Evolutionary conservation across 2,329 filamentous ascomycete species (phyloP).

Genomic region (Xylariales sp.): DNA sequence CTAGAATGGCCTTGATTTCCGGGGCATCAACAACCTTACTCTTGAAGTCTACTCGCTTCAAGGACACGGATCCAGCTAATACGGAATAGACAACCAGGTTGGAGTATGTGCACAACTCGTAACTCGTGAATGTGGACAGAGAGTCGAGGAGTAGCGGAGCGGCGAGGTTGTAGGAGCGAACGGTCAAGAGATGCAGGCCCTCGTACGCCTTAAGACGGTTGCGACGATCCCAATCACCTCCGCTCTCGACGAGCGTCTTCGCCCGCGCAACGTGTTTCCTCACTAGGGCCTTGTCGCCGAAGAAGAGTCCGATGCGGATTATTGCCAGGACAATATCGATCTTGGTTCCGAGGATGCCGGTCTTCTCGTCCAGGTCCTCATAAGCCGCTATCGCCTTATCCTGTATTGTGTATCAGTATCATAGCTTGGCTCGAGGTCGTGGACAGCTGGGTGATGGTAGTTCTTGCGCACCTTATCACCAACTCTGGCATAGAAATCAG

Average conservation of each 20-base stretch:
- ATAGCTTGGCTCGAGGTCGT: neutral
- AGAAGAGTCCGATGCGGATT: conserved; percentile 93
- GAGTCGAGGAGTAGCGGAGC: conserved; percentile 94
- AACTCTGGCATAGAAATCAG: conserved; percentile 92
- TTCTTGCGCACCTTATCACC: conserved; percentile 77
- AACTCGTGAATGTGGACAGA: conserved; percentile 95
- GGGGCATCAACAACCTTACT: conserved; percentile 97
- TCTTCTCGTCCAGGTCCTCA: conserved; percentile 94
- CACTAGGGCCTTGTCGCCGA: conserved; percentile 84
- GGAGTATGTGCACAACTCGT: conserved; percentile 96
- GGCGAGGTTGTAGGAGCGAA: conserved; percentile 83
- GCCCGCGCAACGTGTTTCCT: conserved; percentile 93
- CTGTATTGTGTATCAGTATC: conserved; percentile 39
- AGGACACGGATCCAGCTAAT: conserved; percentile 85
- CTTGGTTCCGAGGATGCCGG: conserved; percentile 92
- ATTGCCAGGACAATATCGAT: conserved; percentile 96
- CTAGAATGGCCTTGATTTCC: conserved; percentile 95
- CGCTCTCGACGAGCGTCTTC: conserved; percentile 83
- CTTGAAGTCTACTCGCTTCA: conserved; percentile 98
- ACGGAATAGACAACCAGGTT: conserved; percentile 93
- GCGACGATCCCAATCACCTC: conserved; percentile 96
- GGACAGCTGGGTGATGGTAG: neutral
- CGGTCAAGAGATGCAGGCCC: conserved; percentile 85
- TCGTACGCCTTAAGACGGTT: conserved; percentile 99
- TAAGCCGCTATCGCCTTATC: conserved; percentile 91